Conservation (phyloP, 345 rosid genomes). For the Viola odorata region DNA sequence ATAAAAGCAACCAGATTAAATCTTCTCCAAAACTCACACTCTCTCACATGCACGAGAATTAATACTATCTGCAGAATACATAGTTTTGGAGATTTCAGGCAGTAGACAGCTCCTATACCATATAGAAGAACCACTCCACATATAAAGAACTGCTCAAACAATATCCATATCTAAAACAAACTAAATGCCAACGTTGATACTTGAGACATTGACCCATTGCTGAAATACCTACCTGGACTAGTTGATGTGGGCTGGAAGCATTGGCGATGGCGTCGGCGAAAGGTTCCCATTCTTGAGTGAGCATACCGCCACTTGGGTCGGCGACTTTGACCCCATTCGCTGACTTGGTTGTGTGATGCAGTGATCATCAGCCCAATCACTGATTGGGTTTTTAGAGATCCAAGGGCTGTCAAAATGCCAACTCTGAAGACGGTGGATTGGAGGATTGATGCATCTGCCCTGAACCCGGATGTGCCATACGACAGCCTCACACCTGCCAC, state of each 20-base stretch:
- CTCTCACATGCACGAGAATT: no score
- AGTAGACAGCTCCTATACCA: no score
- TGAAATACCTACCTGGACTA: constrained; percentile 37
- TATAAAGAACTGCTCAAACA: no score
- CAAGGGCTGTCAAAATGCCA: constrained; percentile 76
- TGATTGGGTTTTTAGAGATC: constrained; percentile 65
- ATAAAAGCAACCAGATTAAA: no score
- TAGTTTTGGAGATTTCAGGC: no score
- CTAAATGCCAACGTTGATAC: no score
- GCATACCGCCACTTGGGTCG: constrained; percentile 85
- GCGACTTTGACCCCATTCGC: constrained; percentile 88
- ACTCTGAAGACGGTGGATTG: constrained; percentile 67
- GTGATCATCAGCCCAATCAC: constrained; percentile 87
- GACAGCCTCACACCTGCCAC: constrained; percentile 53
- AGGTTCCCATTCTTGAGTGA: constrained; percentile 94
- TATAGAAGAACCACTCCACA: neutral
- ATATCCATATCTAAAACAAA: no score
- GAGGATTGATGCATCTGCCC: constrained; percentile 69
- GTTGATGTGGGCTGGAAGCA: constrained; percentile 46
- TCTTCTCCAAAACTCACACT: no score
- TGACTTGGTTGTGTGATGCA: constrained; percentile 76
- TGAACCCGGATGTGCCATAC: constrained; percentile 87
- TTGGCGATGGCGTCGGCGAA: constrained; percentile 77
- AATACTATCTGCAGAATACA: no score
- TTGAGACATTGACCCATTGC: no score